A percentile compares a stretch with the other conserved stretches of the same genome.
Conservation (phyloP, 192 early-diverging fungal genomes). For the Coemansia sp. region DNA sequence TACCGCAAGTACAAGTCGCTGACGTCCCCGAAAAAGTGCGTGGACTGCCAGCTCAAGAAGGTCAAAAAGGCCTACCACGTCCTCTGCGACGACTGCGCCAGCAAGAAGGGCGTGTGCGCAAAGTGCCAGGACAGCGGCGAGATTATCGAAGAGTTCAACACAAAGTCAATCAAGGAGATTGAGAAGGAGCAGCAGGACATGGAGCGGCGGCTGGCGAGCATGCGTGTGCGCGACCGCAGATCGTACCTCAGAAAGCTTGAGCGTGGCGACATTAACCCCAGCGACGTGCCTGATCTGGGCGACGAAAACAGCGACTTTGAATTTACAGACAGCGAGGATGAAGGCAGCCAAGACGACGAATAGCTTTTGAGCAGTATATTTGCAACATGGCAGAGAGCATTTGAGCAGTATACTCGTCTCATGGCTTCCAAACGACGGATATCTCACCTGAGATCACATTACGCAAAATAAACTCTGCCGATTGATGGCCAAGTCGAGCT, state of each 20-base stretch:
- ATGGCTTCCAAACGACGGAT: too few species aligned
- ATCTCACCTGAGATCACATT: too few species aligned
- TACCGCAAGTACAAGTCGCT: slow-evolving; percentile 98
- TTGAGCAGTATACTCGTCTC: too few species aligned
- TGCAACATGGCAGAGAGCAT: too few species aligned
- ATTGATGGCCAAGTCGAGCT: too few species aligned
- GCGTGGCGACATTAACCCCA: slow-evolving; percentile 65
- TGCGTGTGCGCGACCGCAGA: slow-evolving; percentile 83
- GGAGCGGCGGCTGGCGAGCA: slow-evolving; percentile 62
- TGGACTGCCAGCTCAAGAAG: slow-evolving; percentile 71
- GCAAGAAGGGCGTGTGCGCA: slow-evolving; percentile 79
- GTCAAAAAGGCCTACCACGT: slow-evolving; percentile 96
- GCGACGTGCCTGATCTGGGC: slow-evolving; percentile 26
- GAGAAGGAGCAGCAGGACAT: slow-evolving; percentile 71
- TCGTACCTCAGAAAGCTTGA: slow-evolving; percentile 78
- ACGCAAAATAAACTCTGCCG: too few species aligned
- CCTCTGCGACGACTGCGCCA: slow-evolving; percentile 84
- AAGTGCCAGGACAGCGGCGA: slow-evolving; percentile 79
- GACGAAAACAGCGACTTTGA: slow-evolving; percentile 52
- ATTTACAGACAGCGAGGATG: slow-evolving; percentile 49
- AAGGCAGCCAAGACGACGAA: neutral
- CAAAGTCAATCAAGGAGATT: slow-evolving; percentile 64
- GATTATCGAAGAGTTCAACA: slow-evolving; percentile 58
- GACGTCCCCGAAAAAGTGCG: slow-evolving; percentile 80
- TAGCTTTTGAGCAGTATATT: neutral